A percentile compares a stretch with the other conserved stretches of the same genome.
phyloP scores from a whole-genome alignment of 2,329 filamentous ascomycete genomes.

The Proliferodiscus dingleyae region DNA sequence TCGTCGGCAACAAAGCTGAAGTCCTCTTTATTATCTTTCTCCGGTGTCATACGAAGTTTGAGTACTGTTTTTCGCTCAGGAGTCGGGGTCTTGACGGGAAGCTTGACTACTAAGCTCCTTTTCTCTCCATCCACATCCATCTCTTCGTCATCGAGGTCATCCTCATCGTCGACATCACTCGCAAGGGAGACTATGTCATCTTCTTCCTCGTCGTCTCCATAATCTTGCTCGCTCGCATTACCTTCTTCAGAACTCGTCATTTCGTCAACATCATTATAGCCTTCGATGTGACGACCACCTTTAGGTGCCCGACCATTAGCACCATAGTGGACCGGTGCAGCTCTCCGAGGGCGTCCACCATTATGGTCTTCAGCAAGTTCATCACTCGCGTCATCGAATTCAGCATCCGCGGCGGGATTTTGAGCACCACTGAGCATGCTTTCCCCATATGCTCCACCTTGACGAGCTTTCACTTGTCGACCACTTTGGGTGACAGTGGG shows the following conservation, averaged over 20 bases:
- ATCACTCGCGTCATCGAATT: slow-evolving; percentile 39
- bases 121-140: slow-evolving; percentile 48
- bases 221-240: slow-evolving; percentile 68
- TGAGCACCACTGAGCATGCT: slow-evolving; percentile 47
- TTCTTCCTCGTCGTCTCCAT: slow-evolving; percentile 69
- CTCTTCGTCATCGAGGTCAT: slow-evolving; percentile 40
- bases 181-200: slow-evolving; percentile 61
- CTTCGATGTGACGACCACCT: slow-evolving; percentile 42
- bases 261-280: slow-evolving; percentile 56
- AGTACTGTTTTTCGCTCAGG: slow-evolving; percentile 28
- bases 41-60: slow-evolving; percentile 19
- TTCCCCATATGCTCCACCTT: slow-evolving; percentile 52
- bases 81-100: slow-evolving; percentile 44
- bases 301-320: slow-evolving; percentile 33
- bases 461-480: slow-evolving; percentile 66
- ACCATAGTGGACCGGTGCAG: slow-evolving; percentile 20
- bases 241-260: slow-evolving; percentile 57
- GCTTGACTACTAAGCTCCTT: slow-evolving; percentile 69
- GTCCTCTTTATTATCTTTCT: slow-evolving; percentile 5
- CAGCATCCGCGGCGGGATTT: slow-evolving; percentile 16
- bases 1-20: background rate
- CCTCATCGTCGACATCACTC: slow-evolving; percentile 51
- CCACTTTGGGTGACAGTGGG: slow-evolving; percentile 77
- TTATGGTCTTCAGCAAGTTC: slow-evolving; percentile 37
- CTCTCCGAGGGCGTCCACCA: slow-evolving; percentile 38